Evolutionary conservation across 345 rosid species (phyloP).

Genomic region (Citrus maxima): DNA sequence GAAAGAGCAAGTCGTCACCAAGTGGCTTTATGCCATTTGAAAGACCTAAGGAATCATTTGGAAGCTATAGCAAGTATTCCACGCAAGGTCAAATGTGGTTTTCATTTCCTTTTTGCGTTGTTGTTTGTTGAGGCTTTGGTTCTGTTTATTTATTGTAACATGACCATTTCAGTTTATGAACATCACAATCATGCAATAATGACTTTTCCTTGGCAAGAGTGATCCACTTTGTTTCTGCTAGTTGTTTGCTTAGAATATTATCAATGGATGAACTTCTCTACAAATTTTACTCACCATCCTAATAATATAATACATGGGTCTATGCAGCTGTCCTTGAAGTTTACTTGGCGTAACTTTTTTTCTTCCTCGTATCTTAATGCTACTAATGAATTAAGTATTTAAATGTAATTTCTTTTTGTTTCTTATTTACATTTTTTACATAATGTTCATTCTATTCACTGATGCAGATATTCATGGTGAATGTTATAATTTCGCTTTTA

Average conservation of each 20-base stretch:
- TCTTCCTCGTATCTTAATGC: not conserved
- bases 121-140: not conserved
- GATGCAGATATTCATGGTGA: constrained; percentile 92
- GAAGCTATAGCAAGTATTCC: constrained; percentile 74
- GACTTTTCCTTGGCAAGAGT: not conserved
- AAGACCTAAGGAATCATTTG: constrained; percentile 69
- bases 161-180: not conserved
- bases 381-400: not conserved
- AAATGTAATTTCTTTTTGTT: not conserved
- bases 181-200: not conserved
- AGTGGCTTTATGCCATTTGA: constrained; percentile 63
- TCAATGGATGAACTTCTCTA: constrained; percentile 1
- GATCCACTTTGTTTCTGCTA: constrained; percentile 4
- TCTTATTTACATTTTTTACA: constrained; percentile 6
- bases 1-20: constrained; percentile 49
- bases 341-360: not conserved
- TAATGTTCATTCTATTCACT: constrained; percentile 24
- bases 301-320: not conserved
- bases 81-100: constrained; percentile 58
- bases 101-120: constrained; percentile 7
- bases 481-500: constrained; percentile 76
- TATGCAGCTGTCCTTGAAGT: not conserved
- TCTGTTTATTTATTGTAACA: constrained; percentile 1
- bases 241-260: constrained; percentile 6
- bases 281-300: not conserved